These are phyloP conservation scores for Neohortaea acidophila DNA, from an alignment of 495 filamentous ascomycete genomes.

Conservation along the genomic window DNA sequence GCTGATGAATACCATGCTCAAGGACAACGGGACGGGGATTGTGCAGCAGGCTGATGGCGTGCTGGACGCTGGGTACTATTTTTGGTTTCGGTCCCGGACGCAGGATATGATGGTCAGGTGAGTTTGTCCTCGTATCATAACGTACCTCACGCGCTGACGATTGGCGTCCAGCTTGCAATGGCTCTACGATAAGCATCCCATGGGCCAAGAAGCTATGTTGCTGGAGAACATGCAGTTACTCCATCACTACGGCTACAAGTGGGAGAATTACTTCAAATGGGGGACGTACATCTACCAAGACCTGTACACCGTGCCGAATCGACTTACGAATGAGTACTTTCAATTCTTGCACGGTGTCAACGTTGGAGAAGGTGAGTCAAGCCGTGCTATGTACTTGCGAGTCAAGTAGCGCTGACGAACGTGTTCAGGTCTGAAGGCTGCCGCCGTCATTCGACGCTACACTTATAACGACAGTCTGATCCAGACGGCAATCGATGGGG, in stretches of 20 bases:
- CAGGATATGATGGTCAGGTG: slow-evolving; percentile 39
- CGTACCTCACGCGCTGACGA: too few species aligned
- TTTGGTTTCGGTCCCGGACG: slow-evolving; percentile 34
- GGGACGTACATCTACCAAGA: slow-evolving; percentile 19
- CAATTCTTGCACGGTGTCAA: slow-evolving; percentile 36
- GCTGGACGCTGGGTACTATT: slow-evolving; percentile 22
- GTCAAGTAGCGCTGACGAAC: not conserved
- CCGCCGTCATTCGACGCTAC: slow-evolving; percentile 30
- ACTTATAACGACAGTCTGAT: slow-evolving; percentile 30
- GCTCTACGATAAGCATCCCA: slow-evolving; percentile 36
- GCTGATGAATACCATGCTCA: slow-evolving; percentile 34
- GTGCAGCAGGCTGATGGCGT: slow-evolving; percentile 29
- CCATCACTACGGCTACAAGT: slow-evolving; percentile 28
- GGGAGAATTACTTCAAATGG: slow-evolving; percentile 32
- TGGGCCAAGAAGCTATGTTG: slow-evolving; percentile 23
- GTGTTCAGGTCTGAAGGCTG: slow-evolving; percentile 27
- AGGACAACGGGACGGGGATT: slow-evolving; percentile 36
- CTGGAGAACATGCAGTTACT: slow-evolving; percentile 35
- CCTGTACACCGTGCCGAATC: slow-evolving; percentile 26
- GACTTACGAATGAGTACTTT: slow-evolving; percentile 18
- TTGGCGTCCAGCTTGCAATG: too few species aligned
- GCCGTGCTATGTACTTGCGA: not conserved
- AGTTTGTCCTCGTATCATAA: too few species aligned
- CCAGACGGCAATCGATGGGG: slow-evolving; percentile 28
- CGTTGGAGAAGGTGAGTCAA: slow-evolving; percentile 30